Conservation (phyloP, 2,329 filamentous ascomycete species). For the Pseudopyricularia cyperi region DNA sequence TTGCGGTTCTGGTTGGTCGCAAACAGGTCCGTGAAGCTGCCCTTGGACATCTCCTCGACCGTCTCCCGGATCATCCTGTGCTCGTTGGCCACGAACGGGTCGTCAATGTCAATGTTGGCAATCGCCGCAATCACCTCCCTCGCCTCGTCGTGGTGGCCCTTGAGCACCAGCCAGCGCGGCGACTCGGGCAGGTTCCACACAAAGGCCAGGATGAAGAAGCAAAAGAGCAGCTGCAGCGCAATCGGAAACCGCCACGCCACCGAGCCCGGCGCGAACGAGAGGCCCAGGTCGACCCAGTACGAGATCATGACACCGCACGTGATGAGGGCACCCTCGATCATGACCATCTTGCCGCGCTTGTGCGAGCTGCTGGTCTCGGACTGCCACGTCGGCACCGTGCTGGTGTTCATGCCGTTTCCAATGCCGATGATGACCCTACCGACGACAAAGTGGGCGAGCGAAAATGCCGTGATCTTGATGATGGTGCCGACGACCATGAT, state of each 20-base stretch:
- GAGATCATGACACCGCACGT: constrained; percentile 42
- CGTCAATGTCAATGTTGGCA: constrained; percentile 25
- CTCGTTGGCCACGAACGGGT: constrained; percentile 42
- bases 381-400: constrained; percentile 45
- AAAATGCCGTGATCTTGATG: constrained; percentile 24
- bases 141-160: constrained; percentile 29
- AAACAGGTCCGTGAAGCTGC: constrained; percentile 9
- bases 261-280: constrained; percentile 35
- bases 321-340: constrained; percentile 46
- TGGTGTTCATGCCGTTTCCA: constrained; percentile 26
- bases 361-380: constrained; percentile 44
- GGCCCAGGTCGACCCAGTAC: constrained; percentile 48
- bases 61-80: constrained; percentile 41
- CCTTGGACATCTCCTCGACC: constrained; percentile 40
- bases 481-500: constrained; percentile 30
- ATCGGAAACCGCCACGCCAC: constrained; percentile 49
- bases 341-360: constrained; percentile 46
- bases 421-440: constrained; percentile 31
- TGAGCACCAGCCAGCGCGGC: constrained; percentile 30
- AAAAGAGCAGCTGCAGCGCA: constrained; percentile 44
- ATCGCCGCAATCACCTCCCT: constrained; percentile 27
- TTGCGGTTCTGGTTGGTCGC: constrained; percentile 9
- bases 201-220: constrained; percentile 39
- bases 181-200: constrained; percentile 41
- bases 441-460: constrained; percentile 27